phyloP scores from a whole-genome alignment of 257 asterid genomes.

The Leptodermis oblonga region DNA sequence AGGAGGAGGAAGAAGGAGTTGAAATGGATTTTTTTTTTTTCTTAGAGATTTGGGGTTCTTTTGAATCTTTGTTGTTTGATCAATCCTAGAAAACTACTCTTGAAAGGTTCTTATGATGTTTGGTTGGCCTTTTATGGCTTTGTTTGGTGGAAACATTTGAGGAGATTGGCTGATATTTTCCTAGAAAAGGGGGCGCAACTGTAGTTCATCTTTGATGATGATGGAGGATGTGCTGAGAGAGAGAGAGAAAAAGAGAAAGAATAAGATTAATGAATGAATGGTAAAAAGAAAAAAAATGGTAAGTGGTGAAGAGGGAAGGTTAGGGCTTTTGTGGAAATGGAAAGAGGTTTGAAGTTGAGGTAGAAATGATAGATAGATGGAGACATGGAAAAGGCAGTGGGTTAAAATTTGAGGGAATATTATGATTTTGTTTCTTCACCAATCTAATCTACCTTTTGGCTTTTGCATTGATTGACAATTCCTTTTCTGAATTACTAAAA shows the following conservation, averaged over 20 bases:
- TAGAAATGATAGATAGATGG: constrained; percentile 34
- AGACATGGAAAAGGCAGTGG: constrained; percentile 35
- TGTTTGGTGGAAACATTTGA: constrained; percentile 34
- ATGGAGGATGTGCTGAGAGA: not conserved
- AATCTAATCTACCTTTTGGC: constrained; percentile 37
- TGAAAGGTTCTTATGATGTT: constrained; percentile 33
- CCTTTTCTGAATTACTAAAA: constrained; percentile 36
- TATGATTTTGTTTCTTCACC: constrained; percentile 53
- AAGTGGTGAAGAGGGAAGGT: constrained; percentile 29
- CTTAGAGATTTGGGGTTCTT: constrained; percentile 15
- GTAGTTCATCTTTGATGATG: constrained; percentile 19
- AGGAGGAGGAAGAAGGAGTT: not conserved
- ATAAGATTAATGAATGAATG: not conserved
- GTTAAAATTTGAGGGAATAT: constrained; percentile 36
- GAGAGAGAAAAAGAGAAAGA: not conserved
- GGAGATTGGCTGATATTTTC: constrained; percentile 37
- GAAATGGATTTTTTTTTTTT: not conserved
- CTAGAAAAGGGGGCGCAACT: constrained; percentile 34
- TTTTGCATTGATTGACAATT: constrained; percentile 60
- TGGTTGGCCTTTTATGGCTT: constrained; percentile 38
- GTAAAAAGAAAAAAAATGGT: constrained; percentile 27
- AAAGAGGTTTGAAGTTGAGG: constrained; percentile 32
- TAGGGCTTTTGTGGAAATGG: constrained; percentile 66
- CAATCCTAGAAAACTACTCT: constrained; percentile 40
- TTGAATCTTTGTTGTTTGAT: constrained; percentile 36